phyloP scores from a whole-genome alignment of 371 early-diverging fungal species.

The Dichotomocladium elegans region DNA sequence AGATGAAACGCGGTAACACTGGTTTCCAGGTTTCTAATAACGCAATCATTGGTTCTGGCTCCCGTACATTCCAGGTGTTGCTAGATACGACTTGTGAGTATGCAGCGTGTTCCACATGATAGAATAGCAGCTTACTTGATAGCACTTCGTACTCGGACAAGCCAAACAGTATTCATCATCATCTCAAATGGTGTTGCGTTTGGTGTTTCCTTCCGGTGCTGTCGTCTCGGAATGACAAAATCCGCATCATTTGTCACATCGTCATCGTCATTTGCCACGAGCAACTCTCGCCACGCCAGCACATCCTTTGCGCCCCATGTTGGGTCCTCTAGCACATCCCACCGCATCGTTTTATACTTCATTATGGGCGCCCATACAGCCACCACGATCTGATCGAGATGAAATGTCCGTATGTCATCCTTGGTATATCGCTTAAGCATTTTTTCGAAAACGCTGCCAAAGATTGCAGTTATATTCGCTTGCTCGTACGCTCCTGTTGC shows the following conservation, averaged over 20 bases:
- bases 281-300: conserved; percentile 47
- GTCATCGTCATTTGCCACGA: conserved; percentile 33
- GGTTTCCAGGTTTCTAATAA: conserved; percentile 73
- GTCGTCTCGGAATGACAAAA: neutral
- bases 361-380: conserved; percentile 60
- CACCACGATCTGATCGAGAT: conserved; percentile 68
- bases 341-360: conserved; percentile 46
- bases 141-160: conserved; percentile 72
- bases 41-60: conserved; percentile 65
- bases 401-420: conserved; percentile 55
- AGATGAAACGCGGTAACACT: conserved; percentile 68
- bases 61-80: conserved; percentile 69
- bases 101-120: neutral
- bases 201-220: conserved; percentile 6
- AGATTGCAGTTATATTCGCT: conserved; percentile 45
- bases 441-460: conserved; percentile 51
- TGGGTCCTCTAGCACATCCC: conserved; percentile 71
- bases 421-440: conserved; percentile 44
- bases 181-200: conserved; percentile 77
- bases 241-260: conserved; percentile 4
- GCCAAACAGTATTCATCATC: conserved; percentile 75
- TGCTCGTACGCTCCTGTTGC: conserved; percentile 38
- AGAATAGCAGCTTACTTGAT: conserved; percentile 58
- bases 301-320: conserved; percentile 50
- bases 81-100: conserved; percentile 21